These are phyloP conservation scores for Aphanomyces stellatus DNA, from an alignment of 352 stramenopile species.

Conservation along the genomic window DNA sequence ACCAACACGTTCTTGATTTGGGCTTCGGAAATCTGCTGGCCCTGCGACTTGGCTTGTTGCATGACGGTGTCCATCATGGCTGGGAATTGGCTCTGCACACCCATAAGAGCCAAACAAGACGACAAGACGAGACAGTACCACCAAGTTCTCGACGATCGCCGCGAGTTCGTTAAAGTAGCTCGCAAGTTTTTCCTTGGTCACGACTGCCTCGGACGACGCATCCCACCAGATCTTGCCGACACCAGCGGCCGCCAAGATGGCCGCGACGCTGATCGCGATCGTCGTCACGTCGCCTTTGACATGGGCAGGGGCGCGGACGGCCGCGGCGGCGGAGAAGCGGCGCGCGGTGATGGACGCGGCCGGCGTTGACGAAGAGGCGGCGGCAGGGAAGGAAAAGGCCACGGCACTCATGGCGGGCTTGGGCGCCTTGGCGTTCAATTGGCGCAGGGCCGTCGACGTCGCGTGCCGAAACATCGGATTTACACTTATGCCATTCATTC, in stretches of 20 bases:
- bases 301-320: not conserved
- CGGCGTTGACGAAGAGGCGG: not conserved
- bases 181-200: constrained; percentile 51
- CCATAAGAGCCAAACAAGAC: not conserved
- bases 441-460: not conserved
- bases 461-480: not conserved
- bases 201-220: constrained; percentile 34
- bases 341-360: not conserved
- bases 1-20: constrained; percentile 10
- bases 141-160: constrained; percentile 45
- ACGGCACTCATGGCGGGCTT: not conserved
- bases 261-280: constrained; percentile 36
- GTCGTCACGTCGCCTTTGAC: constrained; percentile 14
- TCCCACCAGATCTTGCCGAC: constrained; percentile 85
- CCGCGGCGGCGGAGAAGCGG: not conserved
- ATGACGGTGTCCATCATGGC: constrained; percentile 8
- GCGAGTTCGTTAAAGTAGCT: constrained; percentile 70
- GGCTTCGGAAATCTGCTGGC: constrained; percentile 17
- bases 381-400: not conserved
- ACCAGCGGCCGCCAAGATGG: constrained; percentile 52
- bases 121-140: constrained; percentile 36
- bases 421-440: constrained; percentile 6
- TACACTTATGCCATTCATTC: constrained; percentile 3
- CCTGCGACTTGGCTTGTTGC: not conserved
- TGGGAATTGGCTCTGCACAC: constrained; percentile 13